These are phyloP conservation scores for Eragrostis curvula DNA, from an alignment of 176 grass and related monocot species.

Conservation along the genomic window DNA sequence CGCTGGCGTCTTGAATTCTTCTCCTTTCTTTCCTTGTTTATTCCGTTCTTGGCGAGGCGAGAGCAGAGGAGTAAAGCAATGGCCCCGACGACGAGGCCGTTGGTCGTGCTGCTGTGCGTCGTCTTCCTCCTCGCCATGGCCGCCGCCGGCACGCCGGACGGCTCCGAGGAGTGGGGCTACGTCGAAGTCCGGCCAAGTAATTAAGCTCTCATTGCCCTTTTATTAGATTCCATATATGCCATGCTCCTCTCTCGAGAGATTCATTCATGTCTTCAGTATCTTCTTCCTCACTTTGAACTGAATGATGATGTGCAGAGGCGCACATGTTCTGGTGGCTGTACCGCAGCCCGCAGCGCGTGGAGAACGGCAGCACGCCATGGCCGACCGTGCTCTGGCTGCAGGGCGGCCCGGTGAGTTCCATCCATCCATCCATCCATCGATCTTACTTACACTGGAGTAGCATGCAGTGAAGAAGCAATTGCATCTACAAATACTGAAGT, in stretches of 20 bases:
- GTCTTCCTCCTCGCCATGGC: neutral
- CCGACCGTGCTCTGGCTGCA: slow-evolving; percentile 95
- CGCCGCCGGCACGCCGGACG: slow-evolving; percentile 56
- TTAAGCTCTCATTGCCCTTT: neutral
- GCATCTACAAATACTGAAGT: neutral
- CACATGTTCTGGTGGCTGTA: slow-evolving; percentile 99
- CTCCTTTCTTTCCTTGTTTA: too few species aligned
- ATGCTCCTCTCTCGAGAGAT: too few species aligned
- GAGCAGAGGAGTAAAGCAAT: neutral
- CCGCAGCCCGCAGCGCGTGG: slow-evolving; percentile 60
- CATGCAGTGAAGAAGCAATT: too few species aligned
- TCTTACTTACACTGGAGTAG: too few species aligned
- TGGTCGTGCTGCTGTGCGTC: slow-evolving; percentile 8
- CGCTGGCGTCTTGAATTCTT: neutral
- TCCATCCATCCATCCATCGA: too few species aligned
- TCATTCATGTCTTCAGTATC: too few species aligned
- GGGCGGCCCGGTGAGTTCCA: slow-evolving; percentile 82
- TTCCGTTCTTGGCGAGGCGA: too few species aligned
- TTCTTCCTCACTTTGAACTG: too few species aligned
- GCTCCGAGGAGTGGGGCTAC: slow-evolving; percentile 95
- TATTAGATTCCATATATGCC: too few species aligned
- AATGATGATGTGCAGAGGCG: slow-evolving; percentile 54
- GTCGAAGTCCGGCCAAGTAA: slow-evolving; percentile 88
- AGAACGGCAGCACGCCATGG: slow-evolving; percentile 59
- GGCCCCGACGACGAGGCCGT: neutral